Evolutionary conservation across 2,329 filamentous ascomycete species (phyloP), one percentile per base, ranked within the genome.

Genomic region (Venturia asperata): DNA sequence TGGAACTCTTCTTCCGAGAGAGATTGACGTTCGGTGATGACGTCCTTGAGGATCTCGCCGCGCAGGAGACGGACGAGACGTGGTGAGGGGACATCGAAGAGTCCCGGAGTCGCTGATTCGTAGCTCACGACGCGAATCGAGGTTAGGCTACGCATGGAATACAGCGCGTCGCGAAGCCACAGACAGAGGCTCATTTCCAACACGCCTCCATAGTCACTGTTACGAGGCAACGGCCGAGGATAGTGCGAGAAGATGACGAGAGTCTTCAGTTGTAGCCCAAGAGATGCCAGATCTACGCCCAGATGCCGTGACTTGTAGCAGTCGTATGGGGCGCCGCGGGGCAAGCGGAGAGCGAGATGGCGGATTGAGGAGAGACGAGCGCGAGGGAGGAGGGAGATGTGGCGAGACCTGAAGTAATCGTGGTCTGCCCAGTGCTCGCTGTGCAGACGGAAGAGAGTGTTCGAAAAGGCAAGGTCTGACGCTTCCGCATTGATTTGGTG

Each of bases 401-500:
- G 34, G 5, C 49, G 24, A 7, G 63, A 49, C 21, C 34, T n/a
- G 39, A 64, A 64, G 63, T 56, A 34, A 15, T 64, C 11, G n/a
- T 39, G 47, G 37, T 64, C 52, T 34, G 63, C 42, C 63, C 63
- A 64, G 27, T 64, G 63, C 49, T 64, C 63, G 19, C 24, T 41
- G 6, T 61, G 60, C 17, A 65, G 63, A 24, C 47, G 47, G 52
- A 67, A 66, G 17, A 64, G 62, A 24, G 67, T 63, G 47, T 62
- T 63, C n/a, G 64, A 55, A 41, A 65, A 67, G 15, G 65, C 65
- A 21, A 66, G 63, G 34, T 66, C 49, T 21, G 39, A 24, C 11
- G 65, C 64, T 41, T 67, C 67, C 10, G 58, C 21, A 11, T 65
- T 55, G 55, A 67, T 60, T 41, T 68, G 67, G 13, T 52, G 67